Percentiles rank a stretch among this genome's conserved stretches.
phyloP scores from a whole-genome alignment of 108 stramenopile genomes.

The Discostella stelligeroides region DNA sequence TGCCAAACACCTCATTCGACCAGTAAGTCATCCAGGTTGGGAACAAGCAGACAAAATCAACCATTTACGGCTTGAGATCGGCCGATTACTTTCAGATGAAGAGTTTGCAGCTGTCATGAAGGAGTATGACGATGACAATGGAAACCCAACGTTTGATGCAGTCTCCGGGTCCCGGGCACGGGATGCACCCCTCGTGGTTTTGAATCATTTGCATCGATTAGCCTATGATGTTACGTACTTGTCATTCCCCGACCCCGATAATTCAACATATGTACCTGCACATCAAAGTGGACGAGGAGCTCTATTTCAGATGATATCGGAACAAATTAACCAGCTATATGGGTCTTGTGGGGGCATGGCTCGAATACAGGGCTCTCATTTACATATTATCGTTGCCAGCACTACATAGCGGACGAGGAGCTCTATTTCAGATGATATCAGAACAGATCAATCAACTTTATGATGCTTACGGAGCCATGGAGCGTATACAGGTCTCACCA shows the following conservation, averaged over 20 bases:
- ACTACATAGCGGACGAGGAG: conserved; percentile 14
- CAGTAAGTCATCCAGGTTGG: conserved; percentile 30
- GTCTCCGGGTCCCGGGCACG: conserved; percentile 21
- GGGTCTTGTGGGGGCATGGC: conserved; percentile 68
- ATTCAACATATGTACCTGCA: conserved; percentile 4
- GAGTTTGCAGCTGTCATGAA: conserved; percentile 29
- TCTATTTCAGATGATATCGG: conserved; percentile 44
- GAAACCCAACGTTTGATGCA: conserved; percentile 25
- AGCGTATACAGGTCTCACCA: conserved; percentile 74
- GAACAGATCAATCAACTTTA: conserved; percentile 47
- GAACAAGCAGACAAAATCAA: conserved; percentile 4
- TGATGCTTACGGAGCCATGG: conserved; percentile 64
- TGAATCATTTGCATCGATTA: conserved; percentile 48
- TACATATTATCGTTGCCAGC: too few species aligned
- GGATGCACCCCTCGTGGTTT: conserved; percentile 45
- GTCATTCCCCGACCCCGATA: neutral
- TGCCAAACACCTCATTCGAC: conserved; percentile 42
- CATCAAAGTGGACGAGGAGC: conserved; percentile 15
- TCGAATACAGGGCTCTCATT: conserved; percentile 69
- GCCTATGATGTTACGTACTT: conserved; percentile 37
- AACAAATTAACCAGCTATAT: conserved; percentile 46
- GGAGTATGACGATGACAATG: conserved; percentile 31
- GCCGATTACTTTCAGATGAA: conserved; percentile 34
- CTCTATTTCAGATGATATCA: conserved; percentile 43
- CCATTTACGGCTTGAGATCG: conserved; percentile 37